A percentile compares a stretch with the other conserved stretches of the same genome.
These are phyloP conservation scores for Akanthomyces dipterigenus DNA, from an alignment of 2,329 filamentous ascomycete species.

Conservation along the genomic window DNA sequence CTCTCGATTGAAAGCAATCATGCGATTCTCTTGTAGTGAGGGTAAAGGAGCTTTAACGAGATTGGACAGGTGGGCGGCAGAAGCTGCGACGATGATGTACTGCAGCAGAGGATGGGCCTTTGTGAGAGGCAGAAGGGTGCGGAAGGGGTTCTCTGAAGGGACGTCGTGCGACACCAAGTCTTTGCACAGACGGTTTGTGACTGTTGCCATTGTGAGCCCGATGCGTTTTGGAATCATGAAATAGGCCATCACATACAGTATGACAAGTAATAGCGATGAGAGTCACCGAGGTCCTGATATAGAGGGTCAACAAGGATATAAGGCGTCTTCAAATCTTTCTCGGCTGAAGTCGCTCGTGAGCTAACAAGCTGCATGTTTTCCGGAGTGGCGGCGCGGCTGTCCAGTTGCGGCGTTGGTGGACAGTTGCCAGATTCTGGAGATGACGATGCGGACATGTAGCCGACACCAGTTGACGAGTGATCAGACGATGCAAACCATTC, in stretches of 20 bases:
- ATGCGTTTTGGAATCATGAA: neutral
- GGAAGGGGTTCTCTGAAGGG: constrained; percentile 39
- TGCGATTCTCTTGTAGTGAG: constrained; percentile 12
- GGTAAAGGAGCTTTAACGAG: constrained; percentile 28
- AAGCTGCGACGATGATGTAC: constrained; percentile 41
- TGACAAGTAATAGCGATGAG: constrained; percentile 33
- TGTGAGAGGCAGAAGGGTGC: constrained; percentile 36
- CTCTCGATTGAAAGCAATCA: constrained; percentile 12
- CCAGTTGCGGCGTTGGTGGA: neutral
- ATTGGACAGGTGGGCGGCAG: constrained; percentile 42
- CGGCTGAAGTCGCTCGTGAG: constrained; percentile 15
- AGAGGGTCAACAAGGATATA: constrained; percentile 37
- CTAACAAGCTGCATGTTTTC: constrained; percentile 23
- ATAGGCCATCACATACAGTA: constrained; percentile 28
- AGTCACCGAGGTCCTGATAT: constrained; percentile 48
- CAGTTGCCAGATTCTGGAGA: neutral
- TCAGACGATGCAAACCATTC: neutral
- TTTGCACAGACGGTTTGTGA: constrained; percentile 43
- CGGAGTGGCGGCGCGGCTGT: neutral
- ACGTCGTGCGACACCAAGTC: constrained; percentile 44
- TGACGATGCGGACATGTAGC: neutral
- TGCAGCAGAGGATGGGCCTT: constrained; percentile 35
- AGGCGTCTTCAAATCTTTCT: constrained; percentile 22
- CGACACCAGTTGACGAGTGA: neutral
- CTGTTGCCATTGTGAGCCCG: constrained; percentile 21